These are phyloP conservation scores for Vicia villosa DNA, from an alignment of 306 rosid genomes.

Conservation along the genomic window DNA sequence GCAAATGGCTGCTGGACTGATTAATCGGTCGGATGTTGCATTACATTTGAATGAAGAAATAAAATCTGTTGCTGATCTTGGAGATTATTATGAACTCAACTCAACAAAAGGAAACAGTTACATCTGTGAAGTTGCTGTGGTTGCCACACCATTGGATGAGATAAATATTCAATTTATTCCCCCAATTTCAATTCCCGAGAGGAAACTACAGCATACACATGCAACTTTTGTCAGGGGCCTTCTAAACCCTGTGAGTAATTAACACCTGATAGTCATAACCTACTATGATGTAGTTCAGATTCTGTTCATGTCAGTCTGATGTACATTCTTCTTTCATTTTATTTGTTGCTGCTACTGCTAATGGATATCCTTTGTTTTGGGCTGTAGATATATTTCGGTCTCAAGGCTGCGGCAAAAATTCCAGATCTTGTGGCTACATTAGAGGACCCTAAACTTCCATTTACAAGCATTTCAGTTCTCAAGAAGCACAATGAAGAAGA, in stretches of 20 bases:
- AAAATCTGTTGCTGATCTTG: conserved; percentile 57
- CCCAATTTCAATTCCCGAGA: conserved; percentile 65
- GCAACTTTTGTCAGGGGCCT: conserved; percentile 88
- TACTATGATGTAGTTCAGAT: too few species aligned
- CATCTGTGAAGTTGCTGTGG: conserved; percentile 71
- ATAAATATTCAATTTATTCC: conserved; percentile 62
- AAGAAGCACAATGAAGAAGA: conserved; percentile 66
- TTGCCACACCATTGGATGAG: conserved; percentile 96
- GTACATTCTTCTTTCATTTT: conserved; percentile 12
- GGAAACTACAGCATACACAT: conserved; percentile 85
- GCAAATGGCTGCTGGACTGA: conserved; percentile 88
- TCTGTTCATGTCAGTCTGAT: too few species aligned
- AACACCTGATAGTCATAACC: conserved; percentile 6
- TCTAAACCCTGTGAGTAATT: conserved; percentile 73
- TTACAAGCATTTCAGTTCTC: conserved; percentile 81
- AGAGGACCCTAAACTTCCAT: conserved; percentile 79
- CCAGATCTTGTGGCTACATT: conserved; percentile 86
- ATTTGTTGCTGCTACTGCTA: conserved; percentile 25
- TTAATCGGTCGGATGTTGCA: conserved; percentile 57
- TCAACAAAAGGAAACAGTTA: conserved; percentile 72
- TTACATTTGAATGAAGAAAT: conserved; percentile 81
- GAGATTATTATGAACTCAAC: conserved; percentile 72
- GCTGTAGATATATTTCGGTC: conserved; percentile 74
- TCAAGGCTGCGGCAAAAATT: conserved; percentile 49
- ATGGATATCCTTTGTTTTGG: conserved; percentile 39